phyloP scores from a whole-genome alignment of 768 basidiomycete genomes.

The Epithele typhae region DNA sequence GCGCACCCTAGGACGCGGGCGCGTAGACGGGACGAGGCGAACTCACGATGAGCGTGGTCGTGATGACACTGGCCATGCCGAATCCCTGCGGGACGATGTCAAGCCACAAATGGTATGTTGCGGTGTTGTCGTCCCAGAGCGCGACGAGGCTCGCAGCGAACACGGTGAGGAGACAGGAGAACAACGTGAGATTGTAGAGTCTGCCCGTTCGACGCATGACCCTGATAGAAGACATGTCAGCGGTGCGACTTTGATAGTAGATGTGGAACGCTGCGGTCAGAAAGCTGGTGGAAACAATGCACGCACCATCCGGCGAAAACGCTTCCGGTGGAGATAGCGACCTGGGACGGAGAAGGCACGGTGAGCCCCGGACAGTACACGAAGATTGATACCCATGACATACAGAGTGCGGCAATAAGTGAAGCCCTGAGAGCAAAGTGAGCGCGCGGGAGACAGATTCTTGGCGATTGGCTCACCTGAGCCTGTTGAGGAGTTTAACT shows the following conservation, averaged over 20 bases:
- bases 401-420: constrained; percentile 88
- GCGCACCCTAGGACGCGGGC: background rate
- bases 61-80: constrained; percentile 81
- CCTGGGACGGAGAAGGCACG: constrained; percentile 32
- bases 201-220: constrained; percentile 84
- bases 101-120: constrained; percentile 63
- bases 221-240: constrained; percentile 40
- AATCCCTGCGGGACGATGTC: constrained; percentile 81
- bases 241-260: background rate
- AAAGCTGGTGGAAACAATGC: background rate
- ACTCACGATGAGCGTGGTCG: constrained; percentile 80
- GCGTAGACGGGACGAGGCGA: background rate
- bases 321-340: constrained; percentile 80
- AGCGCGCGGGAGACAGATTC: background rate
- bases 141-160: constrained; percentile 57
- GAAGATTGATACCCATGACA: constrained; percentile 2
- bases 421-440: constrained; percentile 50
- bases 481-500: constrained; percentile 58
- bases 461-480: constrained; percentile 51
- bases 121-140: constrained; percentile 62
- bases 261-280: constrained; percentile 3
- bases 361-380: constrained; percentile 1
- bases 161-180: constrained; percentile 56
- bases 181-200: constrained; percentile 71
- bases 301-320: constrained; percentile 79